A percentile compares a stretch with the other conserved stretches of the same genome.
Conservation (phyloP, 768 basidiomycete species). For the Panaeolus papilionaceus region DNA sequence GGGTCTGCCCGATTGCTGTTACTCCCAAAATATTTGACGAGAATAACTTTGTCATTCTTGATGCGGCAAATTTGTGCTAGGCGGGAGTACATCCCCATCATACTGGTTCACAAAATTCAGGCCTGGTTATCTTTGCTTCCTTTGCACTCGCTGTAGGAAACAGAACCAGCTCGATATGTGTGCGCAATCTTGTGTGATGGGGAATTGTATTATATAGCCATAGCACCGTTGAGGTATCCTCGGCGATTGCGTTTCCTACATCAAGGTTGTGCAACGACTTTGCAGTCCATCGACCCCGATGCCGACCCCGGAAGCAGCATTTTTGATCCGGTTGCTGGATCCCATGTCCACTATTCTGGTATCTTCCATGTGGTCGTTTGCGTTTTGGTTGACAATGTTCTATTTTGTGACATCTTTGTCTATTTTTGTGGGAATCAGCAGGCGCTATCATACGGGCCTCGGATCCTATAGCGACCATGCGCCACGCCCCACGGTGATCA, state of each 20-base stretch:
- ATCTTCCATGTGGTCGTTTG: background rate
- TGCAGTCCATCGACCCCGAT: background rate
- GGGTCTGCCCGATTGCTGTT: too few species aligned
- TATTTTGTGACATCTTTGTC: background rate
- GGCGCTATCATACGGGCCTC: background rate
- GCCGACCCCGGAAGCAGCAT: background rate
- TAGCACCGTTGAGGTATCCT: background rate
- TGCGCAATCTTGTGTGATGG: constrained; percentile 6
- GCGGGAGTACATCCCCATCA: background rate
- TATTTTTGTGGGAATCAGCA: background rate
- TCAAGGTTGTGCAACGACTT: background rate
- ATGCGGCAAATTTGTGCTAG: background rate
- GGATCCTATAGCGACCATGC: background rate
- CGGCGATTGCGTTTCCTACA: background rate
- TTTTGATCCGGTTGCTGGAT: too few species aligned
- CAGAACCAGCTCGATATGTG: constrained; percentile 2
- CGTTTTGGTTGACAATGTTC: background rate
- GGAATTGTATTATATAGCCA: background rate
- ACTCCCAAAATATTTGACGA: too few species aligned
- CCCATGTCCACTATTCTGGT: too few species aligned
- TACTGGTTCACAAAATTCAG: background rate
- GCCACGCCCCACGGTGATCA: background rate
- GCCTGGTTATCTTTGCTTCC: background rate
- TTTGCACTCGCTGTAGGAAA: background rate
- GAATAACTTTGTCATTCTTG: background rate